These are phyloP conservation scores for Phlebiopsis flavidoalba DNA, from an alignment of 768 basidiomycete genomes.

Conservation along the genomic window DNA sequence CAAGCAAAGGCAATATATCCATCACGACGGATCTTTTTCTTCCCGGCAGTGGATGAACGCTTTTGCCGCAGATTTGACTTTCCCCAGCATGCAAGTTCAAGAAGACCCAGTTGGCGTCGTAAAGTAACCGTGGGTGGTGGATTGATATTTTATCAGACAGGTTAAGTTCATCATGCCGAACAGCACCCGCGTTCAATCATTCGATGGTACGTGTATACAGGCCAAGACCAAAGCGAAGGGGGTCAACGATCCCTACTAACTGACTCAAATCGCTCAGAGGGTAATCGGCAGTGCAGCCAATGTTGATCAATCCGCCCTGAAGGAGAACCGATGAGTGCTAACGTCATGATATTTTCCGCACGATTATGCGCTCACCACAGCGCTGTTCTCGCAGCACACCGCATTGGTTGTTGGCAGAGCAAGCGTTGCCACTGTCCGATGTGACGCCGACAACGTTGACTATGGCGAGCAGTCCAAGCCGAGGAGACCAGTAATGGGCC, in stretches of 20 bases:
- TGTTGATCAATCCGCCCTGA: conserved; percentile 3
- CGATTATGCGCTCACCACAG: not conserved
- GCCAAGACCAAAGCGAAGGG: not conserved
- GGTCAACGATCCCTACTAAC: not conserved
- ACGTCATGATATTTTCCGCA: not conserved
- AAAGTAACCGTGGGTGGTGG: not conserved
- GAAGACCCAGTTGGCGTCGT: too few species aligned
- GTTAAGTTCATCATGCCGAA: not conserved
- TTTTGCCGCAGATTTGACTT: not conserved
- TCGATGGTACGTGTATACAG: not conserved
- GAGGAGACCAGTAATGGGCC: not conserved
- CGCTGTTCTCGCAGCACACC: conserved; percentile 5
- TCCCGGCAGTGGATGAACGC: not conserved
- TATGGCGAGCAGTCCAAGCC: conserved; percentile 11
- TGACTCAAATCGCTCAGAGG: not conserved
- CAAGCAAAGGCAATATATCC: not conserved
- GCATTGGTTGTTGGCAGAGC: not conserved
- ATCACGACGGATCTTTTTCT: not conserved
- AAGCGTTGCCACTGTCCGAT: conserved; percentile 1
- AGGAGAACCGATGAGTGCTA: not conserved
- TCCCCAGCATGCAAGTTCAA: too few species aligned
- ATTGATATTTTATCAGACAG: not conserved
- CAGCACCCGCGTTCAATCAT: not conserved
- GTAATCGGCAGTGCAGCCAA: conserved; percentile 1
- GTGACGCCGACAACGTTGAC: conserved; percentile 8